Evolutionary conservation across 805 yeast species (phyloP), one percentile per base, ranked within the genome.

Genomic region (Pichia pseudocactophila): DNA sequence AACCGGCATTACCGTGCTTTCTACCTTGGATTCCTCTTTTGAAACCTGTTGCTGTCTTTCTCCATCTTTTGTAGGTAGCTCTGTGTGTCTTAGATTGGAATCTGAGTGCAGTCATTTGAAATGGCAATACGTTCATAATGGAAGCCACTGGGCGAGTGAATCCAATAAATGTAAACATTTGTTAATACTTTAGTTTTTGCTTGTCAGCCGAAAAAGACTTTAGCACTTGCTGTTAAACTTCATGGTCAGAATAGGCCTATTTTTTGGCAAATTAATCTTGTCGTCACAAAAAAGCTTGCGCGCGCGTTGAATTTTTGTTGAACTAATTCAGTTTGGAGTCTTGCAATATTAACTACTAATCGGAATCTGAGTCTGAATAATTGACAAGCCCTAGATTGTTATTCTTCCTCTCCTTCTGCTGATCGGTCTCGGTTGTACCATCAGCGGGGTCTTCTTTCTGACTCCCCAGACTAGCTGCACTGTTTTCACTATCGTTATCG

Each of bases 1-100:
- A 89, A 18, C 95, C 89, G 2, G 88, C 85, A 56, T 89, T 89
- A 39, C 97, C 96, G 60, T 89, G 97, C 51, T 84, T 82, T 66
- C 95, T 76, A 10, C 96, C 95, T 17, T 94, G 82, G 53, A 78
- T 76, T 48, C 73, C 89, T 57, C 86, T 68, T 52, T 78, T 74
- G 63, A 70, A 72, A 17, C 69, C 80, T n/a, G 76, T 74, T 2
- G 83, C 86, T 4, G 83, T 81, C 54, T 78, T 79, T 59, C 82
- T 74, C 79, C 92, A 85, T 64, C 97, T 75, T 59, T 83, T 86
- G 38, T 88, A 88, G 6, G 94, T 81, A 20, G 94, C 86, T 57
- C 86, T 80, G 58, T 86, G 92, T 3, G 96, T 79, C 61, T 87
- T 83, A 73, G 80, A 77, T 7, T 40, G 30, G 32, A 33, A 41